phyloP scores from a whole-genome alignment of 805 yeast species.

The Wickerhamomyces queroliae region DNA sequence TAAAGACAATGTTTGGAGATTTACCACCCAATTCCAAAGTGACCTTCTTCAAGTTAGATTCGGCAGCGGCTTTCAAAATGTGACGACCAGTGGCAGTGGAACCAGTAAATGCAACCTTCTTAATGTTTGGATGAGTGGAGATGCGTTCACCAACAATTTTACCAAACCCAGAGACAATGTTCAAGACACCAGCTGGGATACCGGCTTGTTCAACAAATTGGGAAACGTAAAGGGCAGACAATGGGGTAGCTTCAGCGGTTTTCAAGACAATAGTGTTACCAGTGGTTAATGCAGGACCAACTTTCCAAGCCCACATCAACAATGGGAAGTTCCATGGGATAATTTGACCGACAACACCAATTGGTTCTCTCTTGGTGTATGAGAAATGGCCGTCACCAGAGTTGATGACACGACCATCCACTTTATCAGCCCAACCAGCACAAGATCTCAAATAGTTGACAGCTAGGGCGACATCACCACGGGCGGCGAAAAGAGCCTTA shows the following conservation, averaged over 20 bases:
- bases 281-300: slow-evolving; percentile 88
- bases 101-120: slow-evolving; percentile 93
- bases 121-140: slow-evolving; percentile 70
- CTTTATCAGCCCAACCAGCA: slow-evolving; percentile 91
- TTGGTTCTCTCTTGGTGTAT: slow-evolving; percentile 82
- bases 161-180: slow-evolving; percentile 85
- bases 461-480: slow-evolving; percentile 70
- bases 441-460: slow-evolving; percentile 71
- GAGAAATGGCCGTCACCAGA: slow-evolving; percentile 70
- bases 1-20: slow-evolving; percentile 79
- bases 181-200: slow-evolving; percentile 86
- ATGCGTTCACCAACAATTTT: slow-evolving; percentile 78
- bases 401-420: slow-evolving; percentile 69
- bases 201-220: slow-evolving; percentile 74
- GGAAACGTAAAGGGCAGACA: slow-evolving; percentile 76
- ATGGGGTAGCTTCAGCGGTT: slow-evolving; percentile 89
- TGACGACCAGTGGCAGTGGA: slow-evolving; percentile 82
- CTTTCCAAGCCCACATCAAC: slow-evolving; percentile 91
- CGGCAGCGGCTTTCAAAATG: slow-evolving; percentile 68
- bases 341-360: slow-evolving; percentile 93
- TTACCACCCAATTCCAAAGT: slow-evolving; percentile 88
- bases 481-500: slow-evolving; percentile 65
- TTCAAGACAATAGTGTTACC: slow-evolving; percentile 87
- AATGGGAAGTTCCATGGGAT: slow-evolving; percentile 98
- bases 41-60: slow-evolving; percentile 69